Evolutionary conservation across 179 eudicot species (phyloP).

Genomic region (Dionaea muscipula): DNA sequence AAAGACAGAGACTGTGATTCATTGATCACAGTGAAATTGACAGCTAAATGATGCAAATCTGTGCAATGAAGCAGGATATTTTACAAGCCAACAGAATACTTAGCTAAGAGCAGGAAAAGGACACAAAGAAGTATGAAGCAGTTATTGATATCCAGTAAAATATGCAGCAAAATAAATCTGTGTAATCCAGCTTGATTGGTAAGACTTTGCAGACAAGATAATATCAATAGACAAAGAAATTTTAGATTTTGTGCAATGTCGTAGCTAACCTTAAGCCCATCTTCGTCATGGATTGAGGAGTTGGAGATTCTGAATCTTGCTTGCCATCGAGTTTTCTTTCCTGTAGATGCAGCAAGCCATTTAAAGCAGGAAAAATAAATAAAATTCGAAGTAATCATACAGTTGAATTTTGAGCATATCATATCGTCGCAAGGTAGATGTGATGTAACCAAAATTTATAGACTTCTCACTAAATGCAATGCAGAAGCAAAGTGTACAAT

Average conservation of each 20-base stretch:
- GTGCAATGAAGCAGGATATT: neutral
- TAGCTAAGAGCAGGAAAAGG: too few relatives aligned
- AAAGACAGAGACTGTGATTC: neutral
- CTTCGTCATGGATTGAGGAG: conserved; percentile 56
- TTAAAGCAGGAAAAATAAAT: neutral
- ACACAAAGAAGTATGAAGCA: too few relatives aligned
- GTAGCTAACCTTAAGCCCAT: conserved; percentile 61
- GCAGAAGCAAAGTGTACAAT: too few relatives aligned
- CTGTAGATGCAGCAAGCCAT: conserved; percentile 22
- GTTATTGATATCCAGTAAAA: too few relatives aligned
- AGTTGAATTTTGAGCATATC: too few relatives aligned
- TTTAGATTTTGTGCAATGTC: neutral
- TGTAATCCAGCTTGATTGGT: too few relatives aligned
- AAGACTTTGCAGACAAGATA: too few relatives aligned
- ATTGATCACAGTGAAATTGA: neutral
- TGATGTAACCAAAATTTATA: too few relatives aligned
- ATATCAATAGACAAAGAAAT: neutral
- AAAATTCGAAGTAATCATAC: neutral
- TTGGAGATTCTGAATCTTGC: conserved; percentile 62
- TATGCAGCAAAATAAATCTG: too few relatives aligned
- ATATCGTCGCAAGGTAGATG: too few relatives aligned
- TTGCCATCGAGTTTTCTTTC: conserved; percentile 62
- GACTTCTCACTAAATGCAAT: too few relatives aligned
- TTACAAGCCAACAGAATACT: neutral
- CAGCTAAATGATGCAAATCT: neutral